phyloP scores from a whole-genome alignment of 139 green algal species.

The Chlorella sp. region DNA sequence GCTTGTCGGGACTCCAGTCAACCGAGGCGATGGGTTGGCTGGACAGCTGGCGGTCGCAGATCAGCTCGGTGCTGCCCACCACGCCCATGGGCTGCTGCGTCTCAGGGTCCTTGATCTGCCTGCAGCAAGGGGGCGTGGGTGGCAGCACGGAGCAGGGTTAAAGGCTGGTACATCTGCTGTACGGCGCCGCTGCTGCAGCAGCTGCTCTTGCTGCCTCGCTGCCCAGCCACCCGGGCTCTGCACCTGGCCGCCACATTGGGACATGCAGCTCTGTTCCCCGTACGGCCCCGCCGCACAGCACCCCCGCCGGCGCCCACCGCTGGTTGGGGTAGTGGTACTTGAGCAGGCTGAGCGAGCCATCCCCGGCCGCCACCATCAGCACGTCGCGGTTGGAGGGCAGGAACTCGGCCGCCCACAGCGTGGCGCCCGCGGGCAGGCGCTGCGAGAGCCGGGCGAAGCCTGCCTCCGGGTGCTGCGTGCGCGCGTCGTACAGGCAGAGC shows the following conservation, averaged over 20 bases:
- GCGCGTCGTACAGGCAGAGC: conserved; percentile 84
- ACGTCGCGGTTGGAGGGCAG: conserved; percentile 91
- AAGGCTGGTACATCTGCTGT: not conserved
- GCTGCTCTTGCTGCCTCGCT: too few species aligned
- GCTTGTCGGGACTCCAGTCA: conserved; percentile 87
- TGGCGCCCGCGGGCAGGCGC: conserved; percentile 32
- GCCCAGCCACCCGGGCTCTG: too few species aligned
- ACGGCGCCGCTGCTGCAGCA: too few species aligned
- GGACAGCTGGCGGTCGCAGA: conserved; percentile 63
- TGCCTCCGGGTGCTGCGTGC: conserved; percentile 73
- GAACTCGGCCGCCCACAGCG: conserved; percentile 44
- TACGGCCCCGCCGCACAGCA: not conserved
- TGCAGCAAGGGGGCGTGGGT: not conserved
- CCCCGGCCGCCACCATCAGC: conserved; percentile 69
- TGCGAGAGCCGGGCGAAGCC: conserved; percentile 75
- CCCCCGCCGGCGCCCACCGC: conserved; percentile 60
- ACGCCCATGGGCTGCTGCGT: conserved; percentile 63
- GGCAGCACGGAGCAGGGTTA: not conserved
- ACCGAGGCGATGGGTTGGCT: conserved; percentile 83
- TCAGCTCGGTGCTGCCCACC: conserved; percentile 71
- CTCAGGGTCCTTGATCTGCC: conserved; percentile 63
- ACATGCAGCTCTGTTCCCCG: not conserved
- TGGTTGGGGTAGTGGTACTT: conserved; percentile 92
- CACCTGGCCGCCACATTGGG: conserved; percentile 25
- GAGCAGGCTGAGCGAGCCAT: conserved; percentile 85